phyloP scores from a whole-genome alignment of 345 rosid species.

The Populus pruinosa region DNA sequence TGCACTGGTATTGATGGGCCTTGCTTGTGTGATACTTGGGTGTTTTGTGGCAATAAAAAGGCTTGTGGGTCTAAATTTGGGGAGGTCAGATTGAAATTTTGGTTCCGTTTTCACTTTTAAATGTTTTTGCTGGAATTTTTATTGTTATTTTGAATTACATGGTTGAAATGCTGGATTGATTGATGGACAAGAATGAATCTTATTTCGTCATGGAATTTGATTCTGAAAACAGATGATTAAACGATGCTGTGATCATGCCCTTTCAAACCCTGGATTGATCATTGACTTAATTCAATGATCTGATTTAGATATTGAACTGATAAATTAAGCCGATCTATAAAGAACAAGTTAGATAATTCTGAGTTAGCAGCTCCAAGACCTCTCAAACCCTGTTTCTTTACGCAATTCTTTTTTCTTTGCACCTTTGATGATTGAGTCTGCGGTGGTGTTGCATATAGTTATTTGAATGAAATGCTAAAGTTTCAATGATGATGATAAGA shows the following conservation, averaged over 20 bases:
- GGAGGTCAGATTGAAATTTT: slow-evolving; percentile 50
- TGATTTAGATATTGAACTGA: too few species aligned
- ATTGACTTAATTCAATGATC: not conserved
- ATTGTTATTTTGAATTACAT: not conserved
- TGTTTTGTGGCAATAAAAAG: slow-evolving; percentile 69
- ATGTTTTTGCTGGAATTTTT: not conserved
- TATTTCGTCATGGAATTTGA: not conserved
- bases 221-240: not conserved
- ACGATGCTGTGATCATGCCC: not conserved
- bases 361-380: too few species aligned
- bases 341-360: too few species aligned
- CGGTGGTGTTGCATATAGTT: not conserved
- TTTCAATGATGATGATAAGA: not conserved
- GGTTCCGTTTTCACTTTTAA: not conserved
- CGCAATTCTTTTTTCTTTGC: not conserved
- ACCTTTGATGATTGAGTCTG: not conserved
- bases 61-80: slow-evolving; percentile 85
- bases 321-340: too few species aligned
- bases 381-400: not conserved
- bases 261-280: not conserved
- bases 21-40: slow-evolving; percentile 97
- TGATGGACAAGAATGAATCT: slow-evolving; percentile 1
- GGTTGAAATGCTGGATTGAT: not conserved
- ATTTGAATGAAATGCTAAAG: slow-evolving; percentile 7
- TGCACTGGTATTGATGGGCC: slow-evolving; percentile 85